Evolutionary conservation across 331 rosid genomes (phyloP).

Genomic region (Arachis monticola): DNA sequence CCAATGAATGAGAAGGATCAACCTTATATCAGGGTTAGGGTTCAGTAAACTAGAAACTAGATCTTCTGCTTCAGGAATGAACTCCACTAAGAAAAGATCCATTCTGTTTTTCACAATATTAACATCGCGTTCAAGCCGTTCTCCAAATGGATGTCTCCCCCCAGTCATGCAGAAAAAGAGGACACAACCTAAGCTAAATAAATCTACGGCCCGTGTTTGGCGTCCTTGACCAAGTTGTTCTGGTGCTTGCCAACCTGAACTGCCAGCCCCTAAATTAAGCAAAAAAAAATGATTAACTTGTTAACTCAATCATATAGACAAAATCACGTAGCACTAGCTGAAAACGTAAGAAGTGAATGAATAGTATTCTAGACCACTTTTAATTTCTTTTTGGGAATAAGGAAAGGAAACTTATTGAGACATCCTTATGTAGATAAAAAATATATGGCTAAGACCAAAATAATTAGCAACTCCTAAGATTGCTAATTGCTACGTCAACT

Average conservation of each 20-base stretch:
- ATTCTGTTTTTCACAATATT: constrained; percentile 65
- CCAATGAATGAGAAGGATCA: constrained; percentile 32
- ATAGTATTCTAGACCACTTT: neutral
- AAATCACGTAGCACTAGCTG: constrained; percentile 17
- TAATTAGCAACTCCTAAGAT: neutral
- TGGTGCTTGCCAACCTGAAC: constrained; percentile 98
- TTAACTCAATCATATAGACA: neutral
- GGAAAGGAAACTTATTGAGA: too few species aligned
- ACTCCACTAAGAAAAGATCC: constrained; percentile 67
- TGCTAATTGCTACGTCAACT: neutral
- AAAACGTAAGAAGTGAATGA: neutral
- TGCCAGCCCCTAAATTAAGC: constrained; percentile 72
- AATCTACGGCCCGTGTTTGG: constrained; percentile 90
- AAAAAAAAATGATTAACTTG: constrained; percentile 9
- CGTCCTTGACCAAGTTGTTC: constrained; percentile 82
- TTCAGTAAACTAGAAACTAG: constrained; percentile 65
- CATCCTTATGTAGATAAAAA: too few species aligned
- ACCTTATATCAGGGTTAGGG: constrained; percentile 72
- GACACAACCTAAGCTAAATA: constrained; percentile 86
- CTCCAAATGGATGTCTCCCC: constrained; percentile 93
- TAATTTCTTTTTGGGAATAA: too few species aligned
- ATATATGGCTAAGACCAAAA: too few species aligned
- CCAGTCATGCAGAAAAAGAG: constrained; percentile 80
- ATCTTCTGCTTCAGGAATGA: constrained; percentile 79
- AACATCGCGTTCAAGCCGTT: constrained; percentile 77